These are phyloP conservation scores for Acrodontium crateriforme DNA, from an alignment of 2,329 filamentous ascomycete genomes.

Conservation along the genomic window DNA sequence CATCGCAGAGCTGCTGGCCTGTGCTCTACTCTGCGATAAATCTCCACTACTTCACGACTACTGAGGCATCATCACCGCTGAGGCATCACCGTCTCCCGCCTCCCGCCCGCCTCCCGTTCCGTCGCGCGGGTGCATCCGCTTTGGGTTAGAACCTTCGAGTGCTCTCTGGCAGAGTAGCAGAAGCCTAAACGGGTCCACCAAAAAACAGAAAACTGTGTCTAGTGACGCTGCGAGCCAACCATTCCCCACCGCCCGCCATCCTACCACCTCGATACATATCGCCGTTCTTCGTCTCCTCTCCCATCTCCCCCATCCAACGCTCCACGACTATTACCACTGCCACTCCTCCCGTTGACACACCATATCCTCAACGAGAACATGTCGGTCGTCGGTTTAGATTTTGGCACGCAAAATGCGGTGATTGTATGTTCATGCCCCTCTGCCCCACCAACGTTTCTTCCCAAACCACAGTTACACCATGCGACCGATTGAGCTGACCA, in stretches of 20 bases:
- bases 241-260: constrained; percentile 1
- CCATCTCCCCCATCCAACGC: background rate
- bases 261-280: background rate
- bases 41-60: too few species aligned
- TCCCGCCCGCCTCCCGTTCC: too few species aligned
- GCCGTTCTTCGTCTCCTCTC: background rate
- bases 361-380: constrained; percentile 1
- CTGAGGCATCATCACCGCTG: too few species aligned
- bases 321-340: background rate
- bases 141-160: too few species aligned
- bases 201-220: too few species aligned
- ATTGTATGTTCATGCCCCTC: constrained; percentile 54
- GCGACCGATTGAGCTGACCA: constrained; percentile 7
- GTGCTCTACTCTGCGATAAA: too few species aligned
- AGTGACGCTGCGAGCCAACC: background rate
- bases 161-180: too few species aligned
- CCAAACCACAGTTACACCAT: background rate
- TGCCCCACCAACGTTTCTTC: background rate
- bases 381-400: constrained; percentile 60
- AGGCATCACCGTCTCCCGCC: too few species aligned
- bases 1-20: too few species aligned
- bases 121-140: too few species aligned
- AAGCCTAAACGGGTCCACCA: too few species aligned
- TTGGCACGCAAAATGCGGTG: constrained; percentile 92
- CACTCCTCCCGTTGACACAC: background rate